These are phyloP conservation scores for Metschnikowia lachancei DNA, from an alignment of 805 yeast species.

Conservation along the genomic window DNA sequence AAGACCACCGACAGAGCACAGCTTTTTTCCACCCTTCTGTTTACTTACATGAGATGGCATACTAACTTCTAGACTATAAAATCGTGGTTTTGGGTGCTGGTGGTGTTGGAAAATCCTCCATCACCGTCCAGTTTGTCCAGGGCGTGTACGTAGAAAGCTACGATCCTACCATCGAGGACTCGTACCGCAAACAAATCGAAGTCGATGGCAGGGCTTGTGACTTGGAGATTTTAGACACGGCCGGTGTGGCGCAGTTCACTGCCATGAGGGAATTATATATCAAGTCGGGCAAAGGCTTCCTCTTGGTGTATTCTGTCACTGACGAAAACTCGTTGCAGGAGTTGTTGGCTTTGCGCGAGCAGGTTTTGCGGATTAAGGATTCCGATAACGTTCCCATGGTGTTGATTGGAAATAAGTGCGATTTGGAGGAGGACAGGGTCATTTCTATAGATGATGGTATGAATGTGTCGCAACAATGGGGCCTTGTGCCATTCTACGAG, in stretches of 20 bases:
- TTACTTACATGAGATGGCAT: slow-evolving; percentile 4
- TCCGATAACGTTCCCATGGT: slow-evolving; percentile 80
- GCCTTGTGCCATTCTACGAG: slow-evolving; percentile 86
- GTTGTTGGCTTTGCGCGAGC: slow-evolving; percentile 74
- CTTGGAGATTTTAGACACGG: slow-evolving; percentile 66
- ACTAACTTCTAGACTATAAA: slow-evolving; percentile 61
- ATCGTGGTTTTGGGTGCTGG: slow-evolving; percentile 94
- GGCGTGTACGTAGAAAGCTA: slow-evolving; percentile 87
- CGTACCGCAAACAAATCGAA: slow-evolving; percentile 83
- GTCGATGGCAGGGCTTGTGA: slow-evolving; percentile 86
- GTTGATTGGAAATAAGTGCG: slow-evolving; percentile 88
- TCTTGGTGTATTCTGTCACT: slow-evolving; percentile 57
- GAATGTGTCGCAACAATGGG: slow-evolving; percentile 81
- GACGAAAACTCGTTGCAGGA: slow-evolving; percentile 71
- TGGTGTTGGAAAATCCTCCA: slow-evolving; percentile 93
- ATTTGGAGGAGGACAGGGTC: slow-evolving; percentile 70
- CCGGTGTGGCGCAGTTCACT: slow-evolving; percentile 81
- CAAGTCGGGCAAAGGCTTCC: slow-evolving; percentile 78
- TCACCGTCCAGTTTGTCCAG: slow-evolving; percentile 89
- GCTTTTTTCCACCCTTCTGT: slow-evolving; percentile 1
- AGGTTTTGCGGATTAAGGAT: slow-evolving; percentile 81
- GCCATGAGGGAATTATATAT: slow-evolving; percentile 91
- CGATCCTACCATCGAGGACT: slow-evolving; percentile 97
- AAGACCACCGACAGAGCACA: too few relatives aligned
- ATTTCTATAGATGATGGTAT: slow-evolving; percentile 80